These are phyloP conservation scores for Volvox reticuliferus DNA, from an alignment of 139 green algal genomes.

Conservation along the genomic window DNA sequence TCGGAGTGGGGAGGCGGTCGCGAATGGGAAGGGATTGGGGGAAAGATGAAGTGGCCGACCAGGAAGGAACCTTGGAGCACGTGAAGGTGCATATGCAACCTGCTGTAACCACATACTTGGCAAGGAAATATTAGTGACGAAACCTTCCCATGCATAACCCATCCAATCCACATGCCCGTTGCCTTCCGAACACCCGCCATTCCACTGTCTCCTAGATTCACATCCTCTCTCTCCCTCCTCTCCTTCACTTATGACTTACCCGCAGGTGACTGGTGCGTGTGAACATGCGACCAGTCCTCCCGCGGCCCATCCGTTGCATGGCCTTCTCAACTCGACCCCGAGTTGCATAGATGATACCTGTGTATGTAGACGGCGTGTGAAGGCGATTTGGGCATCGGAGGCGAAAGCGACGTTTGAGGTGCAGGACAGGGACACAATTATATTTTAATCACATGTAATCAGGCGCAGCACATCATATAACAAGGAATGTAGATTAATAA, in stretches of 20 bases:
- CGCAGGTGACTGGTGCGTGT: constrained; percentile 15
- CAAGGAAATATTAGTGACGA: no score
- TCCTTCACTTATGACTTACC: background rate
- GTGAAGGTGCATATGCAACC: no score
- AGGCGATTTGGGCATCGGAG: no score
- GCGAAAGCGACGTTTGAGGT: no score
- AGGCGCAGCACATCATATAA: no score
- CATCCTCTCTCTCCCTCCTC: no score
- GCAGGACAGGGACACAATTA: background rate
- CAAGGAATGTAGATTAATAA: no score
- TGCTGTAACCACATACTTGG: no score
- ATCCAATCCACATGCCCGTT: background rate
- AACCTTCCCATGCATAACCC: background rate
- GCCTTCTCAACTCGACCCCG: background rate
- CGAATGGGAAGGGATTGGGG: background rate
- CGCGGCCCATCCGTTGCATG: constrained; percentile 22
- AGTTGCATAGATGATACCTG: constrained; percentile 39
- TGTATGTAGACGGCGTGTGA: background rate
- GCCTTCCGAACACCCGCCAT: background rate
- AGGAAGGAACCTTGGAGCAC: background rate
- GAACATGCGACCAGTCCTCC: background rate
- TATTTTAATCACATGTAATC: no score
- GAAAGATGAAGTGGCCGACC: background rate
- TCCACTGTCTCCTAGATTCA: background rate
- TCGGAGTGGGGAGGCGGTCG: no score